A percentile compares a stretch with the other conserved stretches of the same genome.
phyloP scores from a whole-genome alignment of 805 yeast species.

The Candida suzukii region DNA sequence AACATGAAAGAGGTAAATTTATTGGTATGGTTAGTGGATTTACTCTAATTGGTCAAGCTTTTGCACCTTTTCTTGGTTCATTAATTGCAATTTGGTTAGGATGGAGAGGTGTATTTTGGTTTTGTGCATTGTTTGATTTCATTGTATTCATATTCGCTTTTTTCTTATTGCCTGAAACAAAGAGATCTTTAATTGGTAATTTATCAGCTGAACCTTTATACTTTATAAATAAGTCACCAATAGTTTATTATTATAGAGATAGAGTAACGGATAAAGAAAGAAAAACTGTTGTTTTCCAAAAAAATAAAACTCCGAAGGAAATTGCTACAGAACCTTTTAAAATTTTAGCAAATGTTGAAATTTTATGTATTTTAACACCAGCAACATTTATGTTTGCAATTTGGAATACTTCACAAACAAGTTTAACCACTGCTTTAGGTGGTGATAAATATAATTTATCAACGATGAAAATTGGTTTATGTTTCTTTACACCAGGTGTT shows the following conservation, averaged over 20 bases:
- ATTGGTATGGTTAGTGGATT: conserved; percentile 62
- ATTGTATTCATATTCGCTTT: conserved; percentile 26
- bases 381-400: conserved; percentile 57
- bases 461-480: conserved; percentile 56
- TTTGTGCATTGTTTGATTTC: conserved; percentile 61
- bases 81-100: conserved; percentile 43
- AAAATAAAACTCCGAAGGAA: conserved; percentile 15
- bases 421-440: conserved; percentile 50
- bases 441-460: conserved; percentile 38
- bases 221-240: conserved; percentile 37
- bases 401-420: conserved; percentile 66
- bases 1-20: conserved; percentile 61
- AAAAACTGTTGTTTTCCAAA: conserved; percentile 11
- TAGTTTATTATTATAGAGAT: conserved; percentile 21
- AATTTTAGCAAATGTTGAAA: conserved; percentile 14
- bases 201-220: conserved; percentile 51
- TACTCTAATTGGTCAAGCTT: conserved; percentile 64
- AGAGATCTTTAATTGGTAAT: conserved; percentile 66
- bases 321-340: conserved; percentile 12
- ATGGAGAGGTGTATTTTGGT: conserved; percentile 81
- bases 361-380: conserved; percentile 44
- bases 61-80: conserved; percentile 70
- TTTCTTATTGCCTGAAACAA: conserved; percentile 67
- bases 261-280: conserved; percentile 25
- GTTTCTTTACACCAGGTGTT: conserved; percentile 69